Evolutionary conservation across 108 stramenopile species (phyloP).

Genomic region (Skeletonema costatum): DNA sequence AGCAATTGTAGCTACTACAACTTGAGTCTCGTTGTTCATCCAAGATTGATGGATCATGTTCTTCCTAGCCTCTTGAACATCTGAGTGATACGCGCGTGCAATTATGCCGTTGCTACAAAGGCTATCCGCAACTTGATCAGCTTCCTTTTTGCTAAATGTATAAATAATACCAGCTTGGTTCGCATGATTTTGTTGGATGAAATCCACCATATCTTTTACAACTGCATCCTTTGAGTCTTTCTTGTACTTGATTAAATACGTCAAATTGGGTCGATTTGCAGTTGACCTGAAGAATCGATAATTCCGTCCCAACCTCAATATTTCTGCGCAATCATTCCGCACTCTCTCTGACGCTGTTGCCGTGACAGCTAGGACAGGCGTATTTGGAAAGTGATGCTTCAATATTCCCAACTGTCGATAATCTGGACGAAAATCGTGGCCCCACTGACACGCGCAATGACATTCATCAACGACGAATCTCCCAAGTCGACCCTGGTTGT

Average conservation of each 20-base stretch:
- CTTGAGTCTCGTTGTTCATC: slow-evolving; percentile 89
- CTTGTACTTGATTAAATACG: slow-evolving; percentile 74
- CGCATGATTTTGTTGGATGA: slow-evolving; percentile 60
- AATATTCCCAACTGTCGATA: slow-evolving; percentile 92
- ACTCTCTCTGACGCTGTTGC: slow-evolving; percentile 91
- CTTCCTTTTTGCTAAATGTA: slow-evolving; percentile 88
- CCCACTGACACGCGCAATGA: slow-evolving; percentile 74
- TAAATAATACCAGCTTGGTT: slow-evolving; percentile 90
- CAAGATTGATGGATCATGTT: slow-evolving; percentile 74
- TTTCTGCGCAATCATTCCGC: slow-evolving; percentile 80
- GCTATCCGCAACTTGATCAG: slow-evolving; percentile 73
- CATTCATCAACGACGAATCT: slow-evolving; percentile 94
- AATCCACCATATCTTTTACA: slow-evolving; percentile 73
- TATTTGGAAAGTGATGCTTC: slow-evolving; percentile 72
- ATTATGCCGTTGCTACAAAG: slow-evolving; percentile 80
- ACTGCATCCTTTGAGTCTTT: slow-evolving; percentile 63
- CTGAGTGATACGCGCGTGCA: slow-evolving; percentile 81
- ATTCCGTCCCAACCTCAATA: slow-evolving; percentile 64
- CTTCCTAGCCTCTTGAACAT: slow-evolving; percentile 52
- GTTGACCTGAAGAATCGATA: slow-evolving; percentile 77
- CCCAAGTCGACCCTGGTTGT: slow-evolving; percentile 66
- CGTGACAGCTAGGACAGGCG: slow-evolving; percentile 81
- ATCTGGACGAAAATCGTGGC: slow-evolving; percentile 90
- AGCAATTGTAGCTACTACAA: slow-evolving; percentile 94
- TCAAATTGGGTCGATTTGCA: slow-evolving; percentile 93